Base-by-base conservation (phyloP, 2,329 filamentous ascomycete species). In the Colletotrichum australisinense region DNA sequence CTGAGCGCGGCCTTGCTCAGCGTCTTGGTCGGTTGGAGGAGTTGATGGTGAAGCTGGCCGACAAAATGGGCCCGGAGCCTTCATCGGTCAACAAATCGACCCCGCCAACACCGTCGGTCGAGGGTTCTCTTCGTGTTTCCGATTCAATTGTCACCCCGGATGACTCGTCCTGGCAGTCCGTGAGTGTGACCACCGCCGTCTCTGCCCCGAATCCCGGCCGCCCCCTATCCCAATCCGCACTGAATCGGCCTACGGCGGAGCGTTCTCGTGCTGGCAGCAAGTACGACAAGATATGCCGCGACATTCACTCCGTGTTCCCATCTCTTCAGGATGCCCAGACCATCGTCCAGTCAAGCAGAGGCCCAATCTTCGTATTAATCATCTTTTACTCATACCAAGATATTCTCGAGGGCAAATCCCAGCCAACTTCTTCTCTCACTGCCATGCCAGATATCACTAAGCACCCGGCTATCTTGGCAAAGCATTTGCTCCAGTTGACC, bases 391-490 rank as follows among this genome's bases (percentile, higher is more conserved):
- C 75, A 46, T 78, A 75, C 65, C 68, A 76, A 35, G 78, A 78
- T 58, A 81, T 82, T 67, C 70, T 83, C 53, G 80, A 80, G 0
- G 79, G 79, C 4, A 81, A 75, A 60, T 84, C 73, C 76, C 80
- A 80, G 59, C 58, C 75, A 0, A 57, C 74, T 0, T 76, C 78
- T 6, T 72, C 69, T 7, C 72, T 81, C n/a, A 71, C 75, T 5
- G 73, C 74, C 32, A 74, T 80, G 66, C 86, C 83, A 1, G 78
- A 80, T 1, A 71, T 73, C 19, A 80, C 78, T 0, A 82, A 82
- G 30, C 88, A 89, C 76, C 88, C 88, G 0, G 81, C 85, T 2
- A 73, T 88, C 6, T 78, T 90, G 2, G 87, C 87, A 2, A 84
- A 83, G 69, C 81, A 84, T 7, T 81, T 90, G 26, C 80, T 90